Evolutionary conservation across 73 alveolate species (phyloP).

Genomic region (Tetrahymena malaccensis): DNA sequence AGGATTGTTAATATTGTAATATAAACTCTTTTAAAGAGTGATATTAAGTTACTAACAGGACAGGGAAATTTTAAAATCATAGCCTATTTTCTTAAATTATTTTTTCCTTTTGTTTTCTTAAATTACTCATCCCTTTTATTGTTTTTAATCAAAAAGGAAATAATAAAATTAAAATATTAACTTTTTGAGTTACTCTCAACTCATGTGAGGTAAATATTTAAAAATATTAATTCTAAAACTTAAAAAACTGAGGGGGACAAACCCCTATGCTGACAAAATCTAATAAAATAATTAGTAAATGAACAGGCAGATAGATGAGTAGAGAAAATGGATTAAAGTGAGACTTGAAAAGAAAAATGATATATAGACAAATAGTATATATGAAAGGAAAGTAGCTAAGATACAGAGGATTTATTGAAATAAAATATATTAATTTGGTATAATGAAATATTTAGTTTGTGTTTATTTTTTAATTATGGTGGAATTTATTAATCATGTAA

Average conservation of each 20-base stretch:
- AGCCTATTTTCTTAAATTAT: background rate
- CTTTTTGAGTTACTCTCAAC: background rate
- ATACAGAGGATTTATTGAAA: background rate
- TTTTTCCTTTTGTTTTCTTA: background rate
- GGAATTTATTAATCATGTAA: background rate
- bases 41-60: background rate
- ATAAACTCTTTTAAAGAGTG: no score
- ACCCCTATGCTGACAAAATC: background rate
- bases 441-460: background rate
- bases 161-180: no score
- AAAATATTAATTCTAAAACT: background rate
- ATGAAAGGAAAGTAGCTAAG: background rate
- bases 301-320: background rate
- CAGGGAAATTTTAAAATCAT: background rate
- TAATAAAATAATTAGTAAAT: no score
- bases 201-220: background rate
- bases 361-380: background rate
- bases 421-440: background rate
- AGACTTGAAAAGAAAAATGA: background rate
- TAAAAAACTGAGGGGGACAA: background rate
- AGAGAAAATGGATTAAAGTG: background rate
- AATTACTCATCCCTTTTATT: background rate
- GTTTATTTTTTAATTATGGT: background rate
- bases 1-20: no score
- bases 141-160: background rate